phyloP scores from a whole-genome alignment of 2,329 filamentous ascomycete species.

The Talaromyces sp. region DNA sequence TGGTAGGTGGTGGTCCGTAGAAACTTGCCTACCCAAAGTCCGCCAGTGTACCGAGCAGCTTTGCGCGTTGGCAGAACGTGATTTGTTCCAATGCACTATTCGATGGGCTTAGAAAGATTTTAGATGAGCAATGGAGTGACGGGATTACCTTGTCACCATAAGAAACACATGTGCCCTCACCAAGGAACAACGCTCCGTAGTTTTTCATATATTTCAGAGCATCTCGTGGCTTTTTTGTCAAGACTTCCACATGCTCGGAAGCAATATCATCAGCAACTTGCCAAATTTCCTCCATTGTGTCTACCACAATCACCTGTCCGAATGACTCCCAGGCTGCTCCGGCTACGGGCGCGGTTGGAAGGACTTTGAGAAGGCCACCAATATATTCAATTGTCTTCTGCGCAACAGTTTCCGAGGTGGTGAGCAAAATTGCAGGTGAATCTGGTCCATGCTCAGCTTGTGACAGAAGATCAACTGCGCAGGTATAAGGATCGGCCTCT shows the following conservation, averaged over 20 bases:
- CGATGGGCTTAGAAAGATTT: neutral
- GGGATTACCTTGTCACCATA: constrained; percentile 47
- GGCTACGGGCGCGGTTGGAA: constrained; percentile 42
- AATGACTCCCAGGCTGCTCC: constrained; percentile 41
- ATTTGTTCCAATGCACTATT: constrained; percentile 46
- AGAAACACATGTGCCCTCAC: constrained; percentile 48
- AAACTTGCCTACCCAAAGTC: constrained; percentile 53
- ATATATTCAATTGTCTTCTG: constrained; percentile 33
- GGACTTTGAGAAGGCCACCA: constrained; percentile 33
- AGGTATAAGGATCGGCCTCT: constrained; percentile 40
- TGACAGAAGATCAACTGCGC: constrained; percentile 44
- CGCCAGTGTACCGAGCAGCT: constrained; percentile 47
- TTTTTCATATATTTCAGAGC: constrained; percentile 48
- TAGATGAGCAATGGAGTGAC: neutral
- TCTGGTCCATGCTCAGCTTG: constrained; percentile 52
- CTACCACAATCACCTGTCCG: constrained; percentile 44
- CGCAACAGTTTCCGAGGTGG: constrained; percentile 39
- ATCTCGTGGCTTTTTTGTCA: constrained; percentile 43
- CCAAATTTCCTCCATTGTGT: constrained; percentile 39
- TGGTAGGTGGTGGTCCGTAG: constrained; percentile 51
- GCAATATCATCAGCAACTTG: constrained; percentile 44
- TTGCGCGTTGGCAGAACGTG: constrained; percentile 49
- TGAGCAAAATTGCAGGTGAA: constrained; percentile 47
- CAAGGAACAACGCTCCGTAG: constrained; percentile 48
- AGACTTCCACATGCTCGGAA: constrained; percentile 49